Conservation (phyloP, 371 early-diverging fungal species). For the Entomophthora muscae region DNA sequence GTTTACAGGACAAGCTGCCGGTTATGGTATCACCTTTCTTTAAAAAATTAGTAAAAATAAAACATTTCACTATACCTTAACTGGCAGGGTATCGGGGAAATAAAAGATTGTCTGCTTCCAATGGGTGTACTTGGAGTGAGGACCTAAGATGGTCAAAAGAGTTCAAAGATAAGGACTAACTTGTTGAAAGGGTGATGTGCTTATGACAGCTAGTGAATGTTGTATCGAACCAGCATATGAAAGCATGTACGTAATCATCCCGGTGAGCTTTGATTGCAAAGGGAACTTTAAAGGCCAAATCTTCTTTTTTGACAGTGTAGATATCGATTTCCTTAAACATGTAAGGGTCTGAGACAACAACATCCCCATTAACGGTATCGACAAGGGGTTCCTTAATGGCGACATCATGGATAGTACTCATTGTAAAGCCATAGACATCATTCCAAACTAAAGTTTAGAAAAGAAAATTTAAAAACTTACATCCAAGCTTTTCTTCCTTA, state of each 20-base stretch:
- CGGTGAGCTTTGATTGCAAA: slow-evolving; percentile 59
- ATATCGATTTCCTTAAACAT: slow-evolving; percentile 70
- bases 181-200: slow-evolving; percentile 79
- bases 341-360: slow-evolving; percentile 48
- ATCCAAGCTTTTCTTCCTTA: slow-evolving; percentile 83
- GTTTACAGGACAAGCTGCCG: slow-evolving; percentile 61
- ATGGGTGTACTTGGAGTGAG: slow-evolving; percentile 79
- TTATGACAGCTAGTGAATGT: slow-evolving; percentile 71
- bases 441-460: slow-evolving; percentile 47
- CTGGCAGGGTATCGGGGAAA: slow-evolving; percentile 44
- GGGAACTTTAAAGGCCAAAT: slow-evolving; percentile 58
- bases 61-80: slow-evolving; percentile 18
- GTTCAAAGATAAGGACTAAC: slow-evolving; percentile 12
- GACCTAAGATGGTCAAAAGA: slow-evolving; percentile 15
- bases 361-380: slow-evolving; percentile 69
- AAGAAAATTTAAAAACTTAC: slow-evolving; percentile 18
- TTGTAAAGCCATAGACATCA: slow-evolving; percentile 85
- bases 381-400: slow-evolving; percentile 85
- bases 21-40: slow-evolving; percentile 60
- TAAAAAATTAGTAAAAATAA: slow-evolving; percentile 14
- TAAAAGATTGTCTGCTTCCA: slow-evolving; percentile 98
- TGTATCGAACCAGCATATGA: slow-evolving; percentile 89
- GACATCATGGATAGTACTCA: slow-evolving; percentile 69
- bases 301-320: slow-evolving; percentile 60
- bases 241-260: slow-evolving; percentile 75